phyloP scores from a whole-genome alignment of 768 basidiomycete genomes.

The Rossbeevera mucosa region DNA sequence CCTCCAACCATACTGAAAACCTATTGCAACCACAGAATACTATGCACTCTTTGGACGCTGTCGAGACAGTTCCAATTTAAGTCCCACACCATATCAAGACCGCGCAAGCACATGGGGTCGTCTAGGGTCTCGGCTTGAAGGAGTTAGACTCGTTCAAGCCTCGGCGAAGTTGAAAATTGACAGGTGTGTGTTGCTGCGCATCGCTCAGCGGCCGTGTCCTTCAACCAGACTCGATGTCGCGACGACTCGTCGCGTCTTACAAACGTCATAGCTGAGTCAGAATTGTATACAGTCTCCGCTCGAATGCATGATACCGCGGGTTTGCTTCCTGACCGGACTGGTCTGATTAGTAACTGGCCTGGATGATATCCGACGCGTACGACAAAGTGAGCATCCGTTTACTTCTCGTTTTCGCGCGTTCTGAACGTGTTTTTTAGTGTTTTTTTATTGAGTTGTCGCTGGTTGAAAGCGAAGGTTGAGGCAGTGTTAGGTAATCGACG shows the following conservation, averaged over 20 bases:
- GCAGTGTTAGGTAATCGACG: conserved; percentile 30
- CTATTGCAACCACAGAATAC: not conserved
- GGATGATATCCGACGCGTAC: not conserved
- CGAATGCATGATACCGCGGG: not conserved
- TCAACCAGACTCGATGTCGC: too few relatives aligned
- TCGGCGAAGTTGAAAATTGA: not conserved
- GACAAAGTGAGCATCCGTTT: not conserved
- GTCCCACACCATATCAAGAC: not conserved
- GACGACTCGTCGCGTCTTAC: conserved; percentile 8
- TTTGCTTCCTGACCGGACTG: conserved; percentile 1
- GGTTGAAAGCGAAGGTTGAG: conserved; percentile 16
- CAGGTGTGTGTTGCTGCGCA: conserved; percentile 5
- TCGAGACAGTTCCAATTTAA: not conserved
- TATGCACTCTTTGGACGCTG: not conserved
- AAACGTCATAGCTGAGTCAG: conserved; percentile 3
- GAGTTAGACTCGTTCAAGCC: not conserved
- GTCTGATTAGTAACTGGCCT: conserved; percentile 13
- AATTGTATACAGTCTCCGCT: conserved; percentile 15
- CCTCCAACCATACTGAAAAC: not conserved
- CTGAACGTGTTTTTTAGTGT: conserved; percentile 5
- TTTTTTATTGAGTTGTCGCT: conserved; percentile 17
- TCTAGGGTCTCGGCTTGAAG: not conserved
- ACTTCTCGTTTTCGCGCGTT: not conserved
- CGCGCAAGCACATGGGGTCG: not conserved
- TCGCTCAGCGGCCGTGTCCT: too few relatives aligned